Evolutionary conservation across 1,284 basidiomycete genomes (phyloP).

Genomic region (Fomitopsis pinicola): DNA sequence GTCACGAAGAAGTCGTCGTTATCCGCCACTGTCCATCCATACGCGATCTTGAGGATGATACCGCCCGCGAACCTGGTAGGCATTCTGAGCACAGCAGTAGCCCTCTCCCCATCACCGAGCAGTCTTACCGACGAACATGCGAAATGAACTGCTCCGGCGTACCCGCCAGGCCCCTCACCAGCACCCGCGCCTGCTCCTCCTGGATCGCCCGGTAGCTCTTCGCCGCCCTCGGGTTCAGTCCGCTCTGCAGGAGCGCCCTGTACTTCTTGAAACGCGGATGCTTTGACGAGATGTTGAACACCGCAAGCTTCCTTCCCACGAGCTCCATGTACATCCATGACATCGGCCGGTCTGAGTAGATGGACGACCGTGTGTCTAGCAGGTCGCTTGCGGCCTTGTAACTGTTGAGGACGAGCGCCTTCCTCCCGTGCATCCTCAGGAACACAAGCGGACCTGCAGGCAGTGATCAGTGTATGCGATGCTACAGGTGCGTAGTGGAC

Average conservation of each 20-base stretch:
- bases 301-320: conserved; percentile 32
- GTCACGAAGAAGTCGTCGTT: conserved; percentile 28
- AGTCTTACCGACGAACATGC: conserved; percentile 35
- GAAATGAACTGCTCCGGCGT: conserved; percentile 34
- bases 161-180: conserved; percentile 31
- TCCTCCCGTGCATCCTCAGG: conserved; percentile 5
- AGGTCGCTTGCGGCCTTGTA: conserved; percentile 13
- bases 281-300: conserved; percentile 30
- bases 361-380: conserved; percentile 9
- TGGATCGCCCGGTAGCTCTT: conserved; percentile 29
- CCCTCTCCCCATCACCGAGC: conserved; percentile 15
- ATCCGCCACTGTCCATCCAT: conserved; percentile 24
- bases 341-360: conserved; percentile 23
- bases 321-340: conserved; percentile 39
- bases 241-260: conserved; percentile 32
- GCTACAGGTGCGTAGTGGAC: background rate
- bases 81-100: conserved; percentile 9
- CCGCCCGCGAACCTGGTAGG: conserved; percentile 12
- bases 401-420: conserved; percentile 7
- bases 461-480: too few relatives aligned
- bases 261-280: conserved; percentile 35
- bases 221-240: conserved; percentile 31
- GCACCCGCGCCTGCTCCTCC: conserved; percentile 32
- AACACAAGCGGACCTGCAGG: conserved; percentile 25
- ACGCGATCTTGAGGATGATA: conserved; percentile 22